Conservation (phyloP, 78 protist genomes). For the Pigoraptor vietnamica region DNA sequence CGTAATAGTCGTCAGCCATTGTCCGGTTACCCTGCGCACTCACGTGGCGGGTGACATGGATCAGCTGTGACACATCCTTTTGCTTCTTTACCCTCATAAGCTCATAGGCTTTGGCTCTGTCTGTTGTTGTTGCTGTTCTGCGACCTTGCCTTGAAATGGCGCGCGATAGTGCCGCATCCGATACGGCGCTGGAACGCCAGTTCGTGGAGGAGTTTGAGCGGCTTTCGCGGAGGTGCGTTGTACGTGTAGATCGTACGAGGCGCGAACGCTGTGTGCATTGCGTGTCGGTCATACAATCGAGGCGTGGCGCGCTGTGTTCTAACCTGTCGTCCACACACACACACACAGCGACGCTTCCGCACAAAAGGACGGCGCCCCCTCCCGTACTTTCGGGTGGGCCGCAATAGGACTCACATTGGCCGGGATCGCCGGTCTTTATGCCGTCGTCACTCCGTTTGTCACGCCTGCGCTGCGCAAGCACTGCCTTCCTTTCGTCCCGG, state of each 20-base stretch:
- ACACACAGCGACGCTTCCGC: too few species aligned
- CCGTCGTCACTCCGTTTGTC: neutral
- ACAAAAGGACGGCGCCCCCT: neutral
- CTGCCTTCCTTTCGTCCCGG: neutral
- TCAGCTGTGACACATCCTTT: too few species aligned
- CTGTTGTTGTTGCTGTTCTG: neutral
- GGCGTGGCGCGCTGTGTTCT: too few species aligned
- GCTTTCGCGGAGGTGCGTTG: neutral
- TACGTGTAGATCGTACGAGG: too few species aligned
- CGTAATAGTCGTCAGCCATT: too few species aligned
- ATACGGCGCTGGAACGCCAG: neutral
- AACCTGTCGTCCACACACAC: too few species aligned
- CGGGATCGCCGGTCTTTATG: neutral
- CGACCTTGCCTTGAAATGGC: neutral
- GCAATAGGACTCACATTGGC: neutral
- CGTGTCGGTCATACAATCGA: too few species aligned
- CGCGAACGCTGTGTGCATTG: too few species aligned
- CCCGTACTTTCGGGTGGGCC: neutral
- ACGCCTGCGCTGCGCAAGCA: neutral
- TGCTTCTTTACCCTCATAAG: too few species aligned
- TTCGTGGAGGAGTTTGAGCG: neutral
- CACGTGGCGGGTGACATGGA: too few species aligned
- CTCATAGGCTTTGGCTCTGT: neutral
- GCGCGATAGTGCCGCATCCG: neutral
- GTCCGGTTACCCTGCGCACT: too few species aligned